These are phyloP conservation scores for Endothia cerciana DNA, from an alignment of 2,329 filamentous ascomycete genomes.

Conservation along the genomic window DNA sequence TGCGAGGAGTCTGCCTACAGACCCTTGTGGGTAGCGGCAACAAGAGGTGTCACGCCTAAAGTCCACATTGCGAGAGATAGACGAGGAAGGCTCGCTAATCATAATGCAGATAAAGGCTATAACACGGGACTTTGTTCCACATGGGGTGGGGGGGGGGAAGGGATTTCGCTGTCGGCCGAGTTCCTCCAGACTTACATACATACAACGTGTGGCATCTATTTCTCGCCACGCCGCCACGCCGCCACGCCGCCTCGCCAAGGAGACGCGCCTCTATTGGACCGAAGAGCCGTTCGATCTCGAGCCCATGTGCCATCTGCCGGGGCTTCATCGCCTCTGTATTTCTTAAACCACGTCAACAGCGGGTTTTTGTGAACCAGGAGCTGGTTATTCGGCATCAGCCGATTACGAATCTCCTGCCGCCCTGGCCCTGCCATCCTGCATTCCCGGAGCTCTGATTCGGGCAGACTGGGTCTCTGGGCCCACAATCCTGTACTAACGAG, in stretches of 20 bases:
- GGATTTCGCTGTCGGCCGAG: background rate
- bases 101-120: background rate
- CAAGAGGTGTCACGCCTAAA: background rate
- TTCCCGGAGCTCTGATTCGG: slow-evolving; percentile 10
- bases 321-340: background rate
- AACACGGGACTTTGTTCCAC: background rate
- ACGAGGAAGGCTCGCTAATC: background rate
- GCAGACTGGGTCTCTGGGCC: slow-evolving; percentile 19
- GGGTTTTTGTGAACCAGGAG: background rate
- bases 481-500: slow-evolving; percentile 26
- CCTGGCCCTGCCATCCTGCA: background rate
- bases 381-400: slow-evolving; percentile 17
- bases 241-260: no score
- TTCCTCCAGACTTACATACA: no score
- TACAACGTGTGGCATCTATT: no score
- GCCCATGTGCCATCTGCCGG: background rate
- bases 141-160: no score
- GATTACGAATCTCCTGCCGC: slow-evolving; percentile 25
- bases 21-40: background rate
- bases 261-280: background rate
- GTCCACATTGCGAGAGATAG: background rate
- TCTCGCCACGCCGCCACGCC: no score
- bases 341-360: slow-evolving; percentile 12
- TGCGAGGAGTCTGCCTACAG: background rate
- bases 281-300: background rate